Evolutionary conservation across 768 basidiomycete genomes (phyloP), one percentile per base, ranked within the genome.

Genomic region (Chalciporus pseudorubinellus): DNA sequence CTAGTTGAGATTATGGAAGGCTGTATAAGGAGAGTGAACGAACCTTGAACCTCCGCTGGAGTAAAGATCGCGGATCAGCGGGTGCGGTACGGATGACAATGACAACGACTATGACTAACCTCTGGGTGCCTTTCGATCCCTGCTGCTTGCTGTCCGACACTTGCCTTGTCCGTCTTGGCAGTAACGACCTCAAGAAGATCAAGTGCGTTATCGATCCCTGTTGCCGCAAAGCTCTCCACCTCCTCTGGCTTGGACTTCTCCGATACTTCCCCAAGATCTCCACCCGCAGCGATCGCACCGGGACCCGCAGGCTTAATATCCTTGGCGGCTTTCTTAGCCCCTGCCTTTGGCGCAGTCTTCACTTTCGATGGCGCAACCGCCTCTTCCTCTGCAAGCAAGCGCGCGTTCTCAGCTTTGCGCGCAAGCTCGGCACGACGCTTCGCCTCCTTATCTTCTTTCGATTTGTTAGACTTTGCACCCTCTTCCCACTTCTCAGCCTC

Each of bases 101-200:
- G 9, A 21, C n/a, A 40, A 52, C 6, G 18, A 70, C 79, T 43
- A 52, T 6, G 18, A 70, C 79, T 43, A 61, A 92, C 92, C 83
- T 97, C 94, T 46, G 94, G 94, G 77, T 97, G 94, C 48, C 78
- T 80, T 73, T 97, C 93, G 31, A 97, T 80, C 34, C 81, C 79
- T 46, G 91, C 91, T 13, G 94, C 93, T 68, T 89, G 87, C 52
- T 84, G 82, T 0, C 94, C 93, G 29, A 95, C 75, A 59, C 89
- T 91, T 2, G 91, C 90, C 72, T 95, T 95, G 69, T 95, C 94
- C 81, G 82, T 85, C 78, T 92, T 94, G 3, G 90, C 89, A 42
- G 84, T 95, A 22, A 95, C 92, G 4, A 93, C 80, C 51, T 92
- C 89, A 55, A 97, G 68, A 48, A 95, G 77, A 70, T 98, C 94